Conservation (phyloP, 768 basidiomycete species). For the Trametes sanguinea region DNA sequence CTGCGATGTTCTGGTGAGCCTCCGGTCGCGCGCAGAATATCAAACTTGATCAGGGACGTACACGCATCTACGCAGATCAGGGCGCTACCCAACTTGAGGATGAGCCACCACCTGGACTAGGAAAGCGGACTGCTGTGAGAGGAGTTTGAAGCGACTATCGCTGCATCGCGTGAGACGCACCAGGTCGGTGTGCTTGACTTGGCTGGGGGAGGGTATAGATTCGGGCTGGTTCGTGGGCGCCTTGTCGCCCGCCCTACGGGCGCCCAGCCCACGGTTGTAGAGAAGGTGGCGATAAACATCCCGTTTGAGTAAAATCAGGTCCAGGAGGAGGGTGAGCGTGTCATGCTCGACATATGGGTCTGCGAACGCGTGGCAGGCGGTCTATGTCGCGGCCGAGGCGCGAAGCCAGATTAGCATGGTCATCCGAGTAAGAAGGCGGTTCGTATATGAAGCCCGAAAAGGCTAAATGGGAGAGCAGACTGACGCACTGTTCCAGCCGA, state of each 20-base stretch:
- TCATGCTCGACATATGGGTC: constrained; percentile 91
- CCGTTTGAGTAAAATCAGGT: constrained; percentile 79
- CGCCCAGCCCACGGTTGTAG: constrained; percentile 75
- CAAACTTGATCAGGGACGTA: constrained; percentile 38
- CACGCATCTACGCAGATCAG: constrained; percentile 73
- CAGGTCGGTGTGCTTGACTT: neutral
- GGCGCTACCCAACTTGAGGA: constrained; percentile 58
- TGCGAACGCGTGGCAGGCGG: constrained; percentile 64
- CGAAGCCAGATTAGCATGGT: constrained; percentile 13
- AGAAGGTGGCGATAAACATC: constrained; percentile 82
- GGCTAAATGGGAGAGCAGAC: constrained; percentile 34
- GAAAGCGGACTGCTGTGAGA: neutral
- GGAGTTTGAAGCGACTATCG: neutral
- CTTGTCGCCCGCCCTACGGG: constrained; percentile 44
- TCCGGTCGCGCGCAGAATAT: constrained; percentile 3
- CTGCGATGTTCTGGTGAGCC: constrained; percentile 37
- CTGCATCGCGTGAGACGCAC: constrained; percentile 1
- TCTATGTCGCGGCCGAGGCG: constrained; percentile 38
- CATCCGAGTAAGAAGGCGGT: constrained; percentile 2
- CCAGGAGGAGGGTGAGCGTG: constrained; percentile 67
- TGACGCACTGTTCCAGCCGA: constrained; percentile 80
- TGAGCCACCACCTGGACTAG: constrained; percentile 60
- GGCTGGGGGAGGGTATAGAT: neutral
- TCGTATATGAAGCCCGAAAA: constrained; percentile 8
- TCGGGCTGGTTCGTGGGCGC: constrained; percentile 11